phyloP scores from a whole-genome alignment of 495 filamentous ascomycete genomes.

The Penicillium alfredii region DNA sequence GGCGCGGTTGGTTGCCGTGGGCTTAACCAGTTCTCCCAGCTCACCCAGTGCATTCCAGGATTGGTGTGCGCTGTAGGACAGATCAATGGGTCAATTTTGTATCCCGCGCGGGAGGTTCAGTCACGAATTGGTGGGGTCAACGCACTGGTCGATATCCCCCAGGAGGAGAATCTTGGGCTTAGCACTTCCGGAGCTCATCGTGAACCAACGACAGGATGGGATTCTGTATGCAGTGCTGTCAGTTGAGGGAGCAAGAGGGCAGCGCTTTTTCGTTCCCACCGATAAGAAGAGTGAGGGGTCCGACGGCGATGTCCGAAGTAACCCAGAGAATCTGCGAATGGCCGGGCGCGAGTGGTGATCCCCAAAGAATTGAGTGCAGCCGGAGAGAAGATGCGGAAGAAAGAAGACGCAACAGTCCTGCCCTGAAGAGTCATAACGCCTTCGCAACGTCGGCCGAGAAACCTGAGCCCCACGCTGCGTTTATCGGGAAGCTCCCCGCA shows the following conservation, averaged over 20 bases:
- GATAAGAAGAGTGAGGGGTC: slow-evolving; percentile 3
- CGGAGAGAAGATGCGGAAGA: neutral
- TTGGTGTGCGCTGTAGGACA: slow-evolving; percentile 36
- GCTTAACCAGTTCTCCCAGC: slow-evolving; percentile 43
- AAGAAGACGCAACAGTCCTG: neutral
- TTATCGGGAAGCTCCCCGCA: slow-evolving; percentile 20
- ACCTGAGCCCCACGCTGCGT: slow-evolving; percentile 8
- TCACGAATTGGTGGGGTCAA: slow-evolving; percentile 1
- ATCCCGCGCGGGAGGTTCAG: slow-evolving; percentile 5
- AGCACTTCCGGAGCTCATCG: slow-evolving; percentile 11
- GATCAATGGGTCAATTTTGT: too few relatives aligned
- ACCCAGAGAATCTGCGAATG: too few relatives aligned
- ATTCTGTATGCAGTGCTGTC: neutral
- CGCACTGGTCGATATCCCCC: slow-evolving; percentile 52
- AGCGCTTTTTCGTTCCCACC: too few relatives aligned
- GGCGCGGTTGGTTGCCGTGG: slow-evolving; percentile 48
- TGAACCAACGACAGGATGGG: neutral
- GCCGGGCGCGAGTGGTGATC: too few relatives aligned
- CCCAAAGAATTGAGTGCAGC: too few relatives aligned
- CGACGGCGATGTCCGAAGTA: slow-evolving; percentile 1
- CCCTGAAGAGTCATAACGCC: slow-evolving; percentile 7
- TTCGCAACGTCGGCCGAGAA: slow-evolving; percentile 13
- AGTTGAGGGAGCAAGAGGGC: too few relatives aligned
- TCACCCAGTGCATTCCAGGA: slow-evolving; percentile 46
- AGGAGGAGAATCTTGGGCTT: slow-evolving; percentile 51